These are phyloP conservation scores for Ogataea corticis DNA, from an alignment of 805 yeast species.

Conservation along the genomic window DNA sequence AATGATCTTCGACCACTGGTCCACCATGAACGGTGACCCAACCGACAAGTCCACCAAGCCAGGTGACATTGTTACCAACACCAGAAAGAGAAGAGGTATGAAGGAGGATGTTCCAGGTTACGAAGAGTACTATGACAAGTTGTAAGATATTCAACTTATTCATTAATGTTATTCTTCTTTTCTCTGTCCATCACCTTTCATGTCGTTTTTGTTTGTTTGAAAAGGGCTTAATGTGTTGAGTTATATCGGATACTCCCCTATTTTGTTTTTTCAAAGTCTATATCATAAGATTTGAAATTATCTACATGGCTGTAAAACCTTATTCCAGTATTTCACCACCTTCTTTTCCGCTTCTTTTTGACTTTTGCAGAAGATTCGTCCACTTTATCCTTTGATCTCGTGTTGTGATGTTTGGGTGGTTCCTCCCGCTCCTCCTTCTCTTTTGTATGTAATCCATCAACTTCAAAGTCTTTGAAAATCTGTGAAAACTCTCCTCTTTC, in stretches of 20 bases:
- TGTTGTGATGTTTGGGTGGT: neutral
- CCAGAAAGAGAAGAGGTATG: constrained; percentile 95
- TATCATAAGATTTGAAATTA: constrained; percentile 4
- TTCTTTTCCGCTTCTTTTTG: constrained; percentile 8
- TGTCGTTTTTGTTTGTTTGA: constrained; percentile 6
- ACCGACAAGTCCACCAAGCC: constrained; percentile 76
- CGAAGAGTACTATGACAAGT: constrained; percentile 97
- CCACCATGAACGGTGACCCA: constrained; percentile 88
- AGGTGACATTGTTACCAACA: constrained; percentile 56
- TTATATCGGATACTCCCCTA: constrained; percentile 7
- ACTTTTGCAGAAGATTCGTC: too few species aligned
- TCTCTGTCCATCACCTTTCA: constrained; percentile 5
- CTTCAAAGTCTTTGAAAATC: constrained; percentile 5
- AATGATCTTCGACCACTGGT: constrained; percentile 99
- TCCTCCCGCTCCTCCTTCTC: constrained; percentile 5
- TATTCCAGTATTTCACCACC: neutral
- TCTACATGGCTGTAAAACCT: neutral
- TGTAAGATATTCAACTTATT: constrained; percentile 43
- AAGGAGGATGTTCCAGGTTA: constrained; percentile 98
- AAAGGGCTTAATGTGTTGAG: constrained; percentile 8
- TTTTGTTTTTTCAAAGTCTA: constrained; percentile 6
- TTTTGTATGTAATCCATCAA: constrained; percentile 15
- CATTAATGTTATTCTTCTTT: constrained; percentile 20
- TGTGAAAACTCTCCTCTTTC: constrained; percentile 9
- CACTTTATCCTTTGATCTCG: constrained; percentile 1